Evolutionary conservation across 345 rosid genomes (phyloP), one percentile per base, ranked within the genome.

Genomic region (Leavenworthia alabamica): DNA sequence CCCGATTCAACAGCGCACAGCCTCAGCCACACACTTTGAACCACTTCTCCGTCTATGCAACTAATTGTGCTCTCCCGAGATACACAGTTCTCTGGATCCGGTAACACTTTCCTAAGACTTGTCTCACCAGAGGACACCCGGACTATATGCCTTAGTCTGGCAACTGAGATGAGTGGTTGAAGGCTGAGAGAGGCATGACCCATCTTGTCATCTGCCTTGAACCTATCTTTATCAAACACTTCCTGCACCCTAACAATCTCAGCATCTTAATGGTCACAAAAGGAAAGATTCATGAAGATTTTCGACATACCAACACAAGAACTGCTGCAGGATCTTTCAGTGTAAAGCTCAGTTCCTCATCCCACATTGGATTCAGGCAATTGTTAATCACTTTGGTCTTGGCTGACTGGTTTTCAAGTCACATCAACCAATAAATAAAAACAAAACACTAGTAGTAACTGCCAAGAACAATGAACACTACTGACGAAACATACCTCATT

Each of bases 201-300:
- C 99, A 93, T 93, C 77, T 93, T 86, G 68, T 93, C 99, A 76
- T 93, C 99, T n/a, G 94, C 70, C 78, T 89, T 93, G 84, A 93
- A 93, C 44, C 84, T 84, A 67, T 93, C 99, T 74, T 85, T 93
- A 55, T 93, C 99, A 54, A 83, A 93, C 53, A 93, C 99, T 85
- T 93, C 97, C 98, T 92, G 85, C 40, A 58, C 11, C 64, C 66
- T 7, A 40, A 28, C 37, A 43, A 23, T 62, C 50, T 55, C 60
- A 63, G 26, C 7, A 19, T 52, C 63, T 39, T 51, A 0, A 43
- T 33, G 56, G 55, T 51, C 41, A 62, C 42, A 13, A 5, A 39
- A 14, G 31, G 57, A 35, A 35, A 50, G 37, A 53, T 19, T 28
- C 22, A 39, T 29, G 4, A 68, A 68, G 54, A 51, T 8, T 11